Evolutionary conservation across 805 yeast species (phyloP), one percentile per base, ranked within the genome.

Genomic region (Lipomyces chichibuensis): DNA sequence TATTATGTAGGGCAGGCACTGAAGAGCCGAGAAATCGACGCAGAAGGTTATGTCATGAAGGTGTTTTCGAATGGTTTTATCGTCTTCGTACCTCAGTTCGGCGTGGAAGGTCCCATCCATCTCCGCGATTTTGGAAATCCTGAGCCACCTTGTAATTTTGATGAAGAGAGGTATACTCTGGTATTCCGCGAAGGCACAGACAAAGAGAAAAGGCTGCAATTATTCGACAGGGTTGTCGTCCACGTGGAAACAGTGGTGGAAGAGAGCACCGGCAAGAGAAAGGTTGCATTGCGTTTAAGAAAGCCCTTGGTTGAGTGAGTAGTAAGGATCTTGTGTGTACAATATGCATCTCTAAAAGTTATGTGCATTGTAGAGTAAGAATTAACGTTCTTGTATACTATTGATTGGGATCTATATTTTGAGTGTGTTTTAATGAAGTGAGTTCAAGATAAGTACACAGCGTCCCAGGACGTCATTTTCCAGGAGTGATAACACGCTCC

Each of bases 1-100:
- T 95, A 95, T 80, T 95, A 91, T 75, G 99, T 95, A 60, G 99
- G 99, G 8, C 98, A 95, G 80, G 97, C 94, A 54, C 90, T 95
- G 90, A 90, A 91, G 77, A 88, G 88, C 75, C 88, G 88, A 73
- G 92, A 91, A 75, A 82, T 89, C 49, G 82, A 82, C 17, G 96
- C 91, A 76, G 92, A 91, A 71, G 99, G 98, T 9, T 93, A 91
- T 74, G 88, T 93, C 35, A 92, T 94, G 75, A 90, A 91, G 77
- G 95, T 95, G 35, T 93, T 95, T 77, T 88, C 91, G 69, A 95
- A 95, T 77, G 99, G 99, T 78, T 86, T 95, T 70, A 98, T 93
- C 37, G 96, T 95, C 8, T 80, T 95, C 59, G 98, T 95, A 52
- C 98, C 99, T 20, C 90, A 89, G 76, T 95, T 91, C 78, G 99